These are phyloP conservation scores for Barnettozyma hawaiiensis DNA, from an alignment of 1,139 yeast species.

Conservation along the genomic window DNA sequence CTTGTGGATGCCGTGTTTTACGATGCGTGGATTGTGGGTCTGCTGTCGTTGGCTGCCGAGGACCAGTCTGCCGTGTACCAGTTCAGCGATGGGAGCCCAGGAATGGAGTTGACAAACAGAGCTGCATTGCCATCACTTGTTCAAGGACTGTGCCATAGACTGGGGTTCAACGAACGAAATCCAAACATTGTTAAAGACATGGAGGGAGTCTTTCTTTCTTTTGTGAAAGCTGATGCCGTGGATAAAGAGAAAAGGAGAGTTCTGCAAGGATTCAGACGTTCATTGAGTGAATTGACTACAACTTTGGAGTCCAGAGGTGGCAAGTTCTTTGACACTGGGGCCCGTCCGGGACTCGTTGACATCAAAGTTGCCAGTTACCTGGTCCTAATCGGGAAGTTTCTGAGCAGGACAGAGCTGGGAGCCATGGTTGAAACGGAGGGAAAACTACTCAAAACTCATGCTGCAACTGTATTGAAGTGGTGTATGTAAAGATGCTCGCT, in stretches of 20 bases:
- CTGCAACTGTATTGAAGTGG: neutral
- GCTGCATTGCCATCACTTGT: slow-evolving; percentile 12
- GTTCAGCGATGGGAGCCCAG: slow-evolving; percentile 9
- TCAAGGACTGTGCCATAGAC: slow-evolving; percentile 15
- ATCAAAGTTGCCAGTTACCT: slow-evolving; percentile 20
- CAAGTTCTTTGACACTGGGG: slow-evolving; percentile 13
- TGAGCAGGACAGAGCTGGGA: neutral
- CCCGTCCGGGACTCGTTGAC: slow-evolving; percentile 22
- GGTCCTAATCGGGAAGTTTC: slow-evolving; percentile 12
- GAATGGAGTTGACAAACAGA: slow-evolving; percentile 9
- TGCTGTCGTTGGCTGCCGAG: slow-evolving; percentile 13
- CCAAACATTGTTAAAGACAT: slow-evolving; percentile 16
- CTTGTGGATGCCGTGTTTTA: slow-evolving; percentile 21
- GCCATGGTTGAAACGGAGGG: neutral
- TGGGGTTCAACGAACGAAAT: slow-evolving; percentile 23
- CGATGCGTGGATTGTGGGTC: slow-evolving; percentile 21
- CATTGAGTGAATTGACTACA: slow-evolving; percentile 16
- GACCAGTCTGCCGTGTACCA: slow-evolving; percentile 15
- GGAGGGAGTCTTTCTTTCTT: neutral
- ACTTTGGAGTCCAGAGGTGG: slow-evolving; percentile 13
- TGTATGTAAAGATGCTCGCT: neutral
- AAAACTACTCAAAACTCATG: neutral
- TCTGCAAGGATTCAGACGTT: slow-evolving; percentile 12
- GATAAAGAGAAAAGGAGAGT: slow-evolving; percentile 16
- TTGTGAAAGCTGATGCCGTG: neutral